phyloP scores from a whole-genome alignment of 495 filamentous ascomycete genomes.

The Xanthoparmelia taractica region DNA sequence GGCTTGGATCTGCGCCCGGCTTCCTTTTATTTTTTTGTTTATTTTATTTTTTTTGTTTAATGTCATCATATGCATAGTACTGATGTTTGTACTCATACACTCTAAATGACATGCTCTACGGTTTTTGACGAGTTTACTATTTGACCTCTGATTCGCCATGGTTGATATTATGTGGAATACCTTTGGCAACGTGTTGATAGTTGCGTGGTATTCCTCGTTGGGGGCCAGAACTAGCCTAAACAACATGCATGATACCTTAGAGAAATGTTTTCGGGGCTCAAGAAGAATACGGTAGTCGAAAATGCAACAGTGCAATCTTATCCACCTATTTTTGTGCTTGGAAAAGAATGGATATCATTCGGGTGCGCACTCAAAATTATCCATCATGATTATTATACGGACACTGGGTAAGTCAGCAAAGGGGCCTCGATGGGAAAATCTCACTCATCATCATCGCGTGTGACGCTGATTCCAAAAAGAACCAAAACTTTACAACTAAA shows the following conservation, averaged over 20 bases:
- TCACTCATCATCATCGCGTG: background rate
- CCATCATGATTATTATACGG: background rate
- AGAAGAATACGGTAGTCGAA: too few relatives aligned
- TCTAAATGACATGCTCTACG: background rate
- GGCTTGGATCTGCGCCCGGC: conserved; percentile 18
- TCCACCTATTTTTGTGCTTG: background rate
- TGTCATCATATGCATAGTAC: conserved; percentile 18
- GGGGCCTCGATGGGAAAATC: background rate
- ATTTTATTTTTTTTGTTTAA: too few relatives aligned
- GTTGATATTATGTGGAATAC: background rate
- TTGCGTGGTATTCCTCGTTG: conserved; percentile 1
- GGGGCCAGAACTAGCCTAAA: conserved; percentile 2
- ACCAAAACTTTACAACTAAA: too few relatives aligned
- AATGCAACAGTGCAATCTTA: conserved; percentile 19
- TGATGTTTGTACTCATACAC: background rate
- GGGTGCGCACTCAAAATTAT: too few relatives aligned
- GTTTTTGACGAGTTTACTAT: background rate
- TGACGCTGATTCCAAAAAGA: background rate
- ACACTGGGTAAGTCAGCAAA: background rate
- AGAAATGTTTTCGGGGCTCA: background rate
- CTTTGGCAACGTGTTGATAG: background rate
- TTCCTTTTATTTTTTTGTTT: too few relatives aligned
- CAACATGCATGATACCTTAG: background rate
- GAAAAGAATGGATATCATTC: too few relatives aligned
- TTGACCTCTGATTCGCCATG: background rate